Evolutionary conservation across 2,329 filamentous ascomycete species (phyloP).

Genomic region (Aspergillus sp.): DNA sequence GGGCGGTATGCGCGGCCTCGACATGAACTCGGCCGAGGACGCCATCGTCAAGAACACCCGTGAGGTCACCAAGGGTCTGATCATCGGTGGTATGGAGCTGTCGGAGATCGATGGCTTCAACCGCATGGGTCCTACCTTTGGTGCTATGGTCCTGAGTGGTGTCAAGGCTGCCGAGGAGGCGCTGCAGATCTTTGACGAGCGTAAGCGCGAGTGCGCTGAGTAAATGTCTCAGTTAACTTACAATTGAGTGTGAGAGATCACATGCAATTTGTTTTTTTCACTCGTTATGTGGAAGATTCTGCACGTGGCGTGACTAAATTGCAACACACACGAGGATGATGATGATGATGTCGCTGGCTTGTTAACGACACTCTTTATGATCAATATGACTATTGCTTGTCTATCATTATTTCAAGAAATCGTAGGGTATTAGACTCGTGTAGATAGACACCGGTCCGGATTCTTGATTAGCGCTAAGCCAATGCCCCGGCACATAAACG

Average conservation of each 20-base stretch:
- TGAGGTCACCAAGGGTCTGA: conserved; percentile 82
- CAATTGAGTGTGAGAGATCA: too few relatives aligned
- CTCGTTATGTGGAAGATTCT: background rate
- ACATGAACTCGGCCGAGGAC: conserved; percentile 90
- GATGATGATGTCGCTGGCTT: background rate
- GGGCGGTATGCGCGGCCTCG: conserved; percentile 87
- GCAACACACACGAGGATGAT: background rate
- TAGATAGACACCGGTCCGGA: too few relatives aligned
- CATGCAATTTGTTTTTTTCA: background rate
- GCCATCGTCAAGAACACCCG: conserved; percentile 90
- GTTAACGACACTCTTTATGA: conserved; percentile 1
- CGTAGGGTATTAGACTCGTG: background rate
- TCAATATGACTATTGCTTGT: too few relatives aligned
- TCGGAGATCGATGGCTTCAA: conserved; percentile 89
- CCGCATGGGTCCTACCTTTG: conserved; percentile 87
- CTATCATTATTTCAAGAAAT: too few relatives aligned
- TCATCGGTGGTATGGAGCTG: conserved; percentile 94
- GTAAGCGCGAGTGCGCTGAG: conserved; percentile 74
- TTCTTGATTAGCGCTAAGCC: too few relatives aligned
- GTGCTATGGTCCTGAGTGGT: conserved; percentile 83
- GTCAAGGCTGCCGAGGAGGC: conserved; percentile 92
- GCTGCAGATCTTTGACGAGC: conserved; percentile 72
- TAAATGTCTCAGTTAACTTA: background rate
- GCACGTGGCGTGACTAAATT: background rate
- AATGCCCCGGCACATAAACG: too few relatives aligned